Conservation (phyloP, 108 stramenopile species). For the Pseudonitzschia pungens region DNA sequence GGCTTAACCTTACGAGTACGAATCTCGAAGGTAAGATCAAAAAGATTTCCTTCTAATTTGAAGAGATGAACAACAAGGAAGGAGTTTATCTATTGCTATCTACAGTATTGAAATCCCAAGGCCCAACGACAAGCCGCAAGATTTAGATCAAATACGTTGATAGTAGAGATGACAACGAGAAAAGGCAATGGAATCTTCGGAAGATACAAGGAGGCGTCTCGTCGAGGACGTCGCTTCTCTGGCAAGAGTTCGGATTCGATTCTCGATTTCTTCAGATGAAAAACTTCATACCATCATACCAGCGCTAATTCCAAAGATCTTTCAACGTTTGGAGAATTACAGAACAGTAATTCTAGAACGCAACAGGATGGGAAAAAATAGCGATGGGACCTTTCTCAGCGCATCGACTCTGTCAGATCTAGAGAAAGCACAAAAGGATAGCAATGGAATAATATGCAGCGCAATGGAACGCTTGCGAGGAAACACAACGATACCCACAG, state of each 20-base stretch:
- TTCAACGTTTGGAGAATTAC: constrained; percentile 27
- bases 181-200: background rate
- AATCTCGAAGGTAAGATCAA: too few species aligned
- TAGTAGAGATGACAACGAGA: background rate
- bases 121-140: background rate
- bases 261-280: constrained; percentile 23
- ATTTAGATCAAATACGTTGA: background rate
- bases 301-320: constrained; percentile 33
- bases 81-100: too few species aligned
- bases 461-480: constrained; percentile 29
- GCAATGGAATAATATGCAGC: constrained; percentile 16
- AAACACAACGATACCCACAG: constrained; percentile 1
- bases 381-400: background rate
- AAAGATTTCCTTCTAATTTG: too few species aligned
- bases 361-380: background rate
- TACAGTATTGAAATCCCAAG: too few species aligned
- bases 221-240: constrained; percentile 33
- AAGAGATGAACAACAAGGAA: too few species aligned
- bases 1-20: too few species aligned
- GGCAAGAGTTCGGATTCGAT: constrained; percentile 33
- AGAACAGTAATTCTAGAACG: background rate
- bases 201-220: background rate
- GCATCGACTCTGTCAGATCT: background rate
- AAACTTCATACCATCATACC: constrained; percentile 28
- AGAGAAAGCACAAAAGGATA: constrained; percentile 12